These are phyloP conservation scores for Bathelium albidoporum DNA, from an alignment of 495 filamentous ascomycete genomes.

Conservation along the genomic window DNA sequence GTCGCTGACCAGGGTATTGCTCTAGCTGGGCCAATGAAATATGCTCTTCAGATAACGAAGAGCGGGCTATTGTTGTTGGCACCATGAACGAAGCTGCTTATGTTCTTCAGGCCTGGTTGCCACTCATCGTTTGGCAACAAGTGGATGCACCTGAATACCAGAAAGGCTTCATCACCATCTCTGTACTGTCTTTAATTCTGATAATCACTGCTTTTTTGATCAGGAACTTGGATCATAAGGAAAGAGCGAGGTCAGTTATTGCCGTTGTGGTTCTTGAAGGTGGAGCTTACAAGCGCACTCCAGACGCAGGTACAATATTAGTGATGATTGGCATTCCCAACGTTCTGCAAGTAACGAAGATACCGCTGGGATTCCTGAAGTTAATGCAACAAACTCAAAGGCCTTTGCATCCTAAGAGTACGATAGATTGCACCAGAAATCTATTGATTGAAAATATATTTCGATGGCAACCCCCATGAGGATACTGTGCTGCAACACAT, in stretches of 20 bases:
- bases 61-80: constrained; percentile 44
- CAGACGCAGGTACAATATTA: not conserved
- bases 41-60: constrained; percentile 43
- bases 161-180: constrained; percentile 36
- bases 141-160: constrained; percentile 37
- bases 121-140: constrained; percentile 39
- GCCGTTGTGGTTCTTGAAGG: too few relatives aligned
- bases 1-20: not conserved
- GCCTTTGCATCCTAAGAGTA: not conserved
- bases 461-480: too few relatives aligned
- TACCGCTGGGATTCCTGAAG: not conserved
- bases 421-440: too few relatives aligned
- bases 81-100: constrained; percentile 45
- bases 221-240: constrained; percentile 28
- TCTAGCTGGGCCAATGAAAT: constrained; percentile 46
- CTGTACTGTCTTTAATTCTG: constrained; percentile 31
- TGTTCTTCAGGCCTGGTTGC: constrained; percentile 42
- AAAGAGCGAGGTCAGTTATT: not conserved
- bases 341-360: not conserved
- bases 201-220: constrained; percentile 31
- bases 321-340: not conserved
- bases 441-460: too few relatives aligned
- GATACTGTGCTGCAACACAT: too few relatives aligned
- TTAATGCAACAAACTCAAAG: not conserved
- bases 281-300: not conserved